phyloP scores from a whole-genome alignment of 2,329 filamentous ascomycete genomes.

The Verticillium albo-atrum region DNA sequence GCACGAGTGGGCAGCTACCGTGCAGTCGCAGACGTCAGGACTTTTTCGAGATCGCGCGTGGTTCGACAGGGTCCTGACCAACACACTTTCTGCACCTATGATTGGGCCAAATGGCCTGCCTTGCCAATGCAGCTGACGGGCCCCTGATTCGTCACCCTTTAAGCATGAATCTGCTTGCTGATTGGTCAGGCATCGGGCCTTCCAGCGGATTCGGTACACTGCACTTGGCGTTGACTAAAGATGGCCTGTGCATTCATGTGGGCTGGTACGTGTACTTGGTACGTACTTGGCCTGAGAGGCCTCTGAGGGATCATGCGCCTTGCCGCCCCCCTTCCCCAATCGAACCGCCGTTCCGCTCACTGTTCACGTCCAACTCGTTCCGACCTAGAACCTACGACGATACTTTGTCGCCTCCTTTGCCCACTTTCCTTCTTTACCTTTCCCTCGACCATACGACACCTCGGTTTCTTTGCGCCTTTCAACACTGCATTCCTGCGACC shows the following conservation, averaged over 20 bases:
- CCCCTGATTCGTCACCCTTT: neutral
- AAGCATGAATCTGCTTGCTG: neutral
- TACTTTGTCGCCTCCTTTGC: neutral
- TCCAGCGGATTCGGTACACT: neutral
- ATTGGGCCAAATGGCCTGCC: neutral
- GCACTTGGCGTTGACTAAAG: neutral
- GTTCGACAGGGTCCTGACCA: neutral
- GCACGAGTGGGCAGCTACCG: neutral
- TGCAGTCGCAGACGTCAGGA: constrained; percentile 1
- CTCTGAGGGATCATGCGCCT: neutral
- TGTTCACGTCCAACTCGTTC: neutral
- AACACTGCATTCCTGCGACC: neutral
- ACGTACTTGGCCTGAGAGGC: neutral
- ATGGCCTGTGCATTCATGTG: neutral
- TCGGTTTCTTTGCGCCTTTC: neutral
- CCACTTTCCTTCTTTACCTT: neutral
- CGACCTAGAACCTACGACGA: neutral
- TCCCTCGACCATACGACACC: neutral
- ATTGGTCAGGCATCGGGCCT: neutral
- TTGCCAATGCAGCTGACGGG: neutral
- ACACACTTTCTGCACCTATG: neutral
- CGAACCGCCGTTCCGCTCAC: neutral
- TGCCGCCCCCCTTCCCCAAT: neutral
- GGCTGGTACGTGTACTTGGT: neutral
- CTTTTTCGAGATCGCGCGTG: neutral